phyloP scores from a whole-genome alignment of 2,329 filamentous ascomycete genomes.

The Calonectria leucothoes region DNA sequence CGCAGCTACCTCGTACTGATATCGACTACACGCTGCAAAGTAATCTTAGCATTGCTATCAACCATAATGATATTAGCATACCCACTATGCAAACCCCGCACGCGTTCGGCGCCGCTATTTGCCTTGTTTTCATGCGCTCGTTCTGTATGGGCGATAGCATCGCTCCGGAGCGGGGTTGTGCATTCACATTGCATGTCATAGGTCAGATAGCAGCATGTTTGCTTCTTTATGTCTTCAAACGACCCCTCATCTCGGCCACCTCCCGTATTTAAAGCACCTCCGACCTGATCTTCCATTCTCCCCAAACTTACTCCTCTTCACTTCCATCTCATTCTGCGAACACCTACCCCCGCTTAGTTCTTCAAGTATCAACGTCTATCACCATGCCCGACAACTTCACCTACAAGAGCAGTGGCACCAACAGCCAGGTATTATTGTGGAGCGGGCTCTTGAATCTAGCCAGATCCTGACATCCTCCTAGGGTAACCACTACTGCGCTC shows the following conservation, averaged over 20 bases:
- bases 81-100: neutral
- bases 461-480: conserved; percentile 41
- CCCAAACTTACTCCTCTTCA: neutral
- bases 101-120: neutral
- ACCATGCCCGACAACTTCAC: conserved; percentile 46
- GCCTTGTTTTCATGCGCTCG: neutral
- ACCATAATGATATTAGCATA: neutral
- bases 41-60: neutral
- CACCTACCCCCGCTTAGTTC: neutral
- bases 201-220: neutral
- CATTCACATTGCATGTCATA: neutral
- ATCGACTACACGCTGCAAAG: neutral
- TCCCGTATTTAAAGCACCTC: neutral
- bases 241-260: neutral
- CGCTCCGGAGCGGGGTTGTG: neutral
- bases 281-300: neutral
- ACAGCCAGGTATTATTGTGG: conserved; percentile 63
- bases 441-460: neutral
- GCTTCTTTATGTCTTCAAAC: neutral
- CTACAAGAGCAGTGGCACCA: conserved; percentile 68
- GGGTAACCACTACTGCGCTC: conserved; percentile 77
- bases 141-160: neutral
- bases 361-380: neutral
- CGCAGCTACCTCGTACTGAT: neutral
- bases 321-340: neutral